Percentiles rank a stretch among this genome's conserved stretches.
phyloP scores from a whole-genome alignment of 768 basidiomycete genomes.

The Russula sp. region DNA sequence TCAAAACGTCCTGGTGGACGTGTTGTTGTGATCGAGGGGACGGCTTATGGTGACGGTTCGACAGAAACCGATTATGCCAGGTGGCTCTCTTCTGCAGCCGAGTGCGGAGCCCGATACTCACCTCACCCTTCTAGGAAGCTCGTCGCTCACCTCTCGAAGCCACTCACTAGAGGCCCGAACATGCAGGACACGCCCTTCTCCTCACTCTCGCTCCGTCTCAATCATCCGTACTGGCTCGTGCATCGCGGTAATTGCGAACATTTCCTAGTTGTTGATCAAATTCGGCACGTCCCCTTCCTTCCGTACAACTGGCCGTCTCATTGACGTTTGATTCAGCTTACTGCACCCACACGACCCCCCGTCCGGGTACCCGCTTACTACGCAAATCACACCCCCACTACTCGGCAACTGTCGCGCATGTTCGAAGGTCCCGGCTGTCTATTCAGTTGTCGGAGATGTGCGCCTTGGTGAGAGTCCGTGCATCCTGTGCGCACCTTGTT shows the following conservation, averaged over 20 bases:
- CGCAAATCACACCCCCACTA: conserved; percentile 56
- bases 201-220: conserved; percentile 53
- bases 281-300: conserved; percentile 43
- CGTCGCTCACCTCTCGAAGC: conserved; percentile 34
- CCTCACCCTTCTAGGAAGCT: conserved; percentile 39
- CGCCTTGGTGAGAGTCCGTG: conserved; percentile 77
- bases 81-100: conserved; percentile 34
- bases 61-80: conserved; percentile 50
- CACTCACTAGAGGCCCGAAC: conserved; percentile 32
- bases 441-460: conserved; percentile 63
- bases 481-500: conserved; percentile 65
- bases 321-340: conserved; percentile 37
- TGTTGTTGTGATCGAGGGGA: conserved; percentile 56
- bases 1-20: conserved; percentile 32
- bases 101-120: neutral
- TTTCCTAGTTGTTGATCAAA: conserved; percentile 64
- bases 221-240: conserved; percentile 77
- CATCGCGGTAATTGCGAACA: conserved; percentile 83
- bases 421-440: conserved; percentile 59
- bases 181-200: conserved; percentile 46
- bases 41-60: conserved; percentile 51
- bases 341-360: conserved; percentile 53
- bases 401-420: conserved; percentile 66
- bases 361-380: conserved; percentile 58
- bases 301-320: neutral